These are phyloP conservation scores for Babesia sp. DNA, from an alignment of 169 alveolate genomes.

Conservation along the genomic window DNA sequence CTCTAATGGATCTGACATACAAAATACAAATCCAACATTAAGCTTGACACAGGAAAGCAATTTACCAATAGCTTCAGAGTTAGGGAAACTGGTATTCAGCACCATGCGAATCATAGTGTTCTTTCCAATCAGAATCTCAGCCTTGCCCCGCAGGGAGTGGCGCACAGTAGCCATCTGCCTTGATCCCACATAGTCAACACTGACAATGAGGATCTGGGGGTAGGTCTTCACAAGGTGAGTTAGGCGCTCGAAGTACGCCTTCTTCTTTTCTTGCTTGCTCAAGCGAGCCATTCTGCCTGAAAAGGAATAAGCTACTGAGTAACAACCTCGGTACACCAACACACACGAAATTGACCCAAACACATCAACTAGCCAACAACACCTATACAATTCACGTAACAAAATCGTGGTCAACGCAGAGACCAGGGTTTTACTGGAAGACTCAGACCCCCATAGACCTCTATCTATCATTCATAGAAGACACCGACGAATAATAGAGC, in stretches of 20 bases:
- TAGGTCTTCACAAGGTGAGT: conserved; percentile 82
- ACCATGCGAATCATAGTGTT: conserved; percentile 95
- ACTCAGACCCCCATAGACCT: conserved; percentile 9
- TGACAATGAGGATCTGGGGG: conserved; percentile 87
- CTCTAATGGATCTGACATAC: conserved; percentile 92
- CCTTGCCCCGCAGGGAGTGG: conserved; percentile 89
- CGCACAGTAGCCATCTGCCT: conserved; percentile 93
- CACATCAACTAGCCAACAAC: not conserved
- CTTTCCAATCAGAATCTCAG: conserved; percentile 94
- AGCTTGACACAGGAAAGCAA: conserved; percentile 85
- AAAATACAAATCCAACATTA: conserved; percentile 96
- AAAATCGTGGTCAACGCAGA: not conserved
- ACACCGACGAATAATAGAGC: not conserved
- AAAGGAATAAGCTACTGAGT: not conserved
- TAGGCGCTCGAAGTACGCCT: conserved; percentile 84
- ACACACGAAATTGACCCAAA: not conserved
- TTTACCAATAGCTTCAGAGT: conserved; percentile 84
- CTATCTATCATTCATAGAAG: not conserved
- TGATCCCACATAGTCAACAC: conserved; percentile 95
- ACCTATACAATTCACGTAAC: not conserved
- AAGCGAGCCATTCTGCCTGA: conserved; percentile 80
- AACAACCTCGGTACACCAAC: not conserved
- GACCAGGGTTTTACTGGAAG: not conserved
- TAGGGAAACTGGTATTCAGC: conserved; percentile 80
- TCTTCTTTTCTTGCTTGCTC: conserved; percentile 84